Base-by-base conservation (phyloP, 1,284 basidiomycete genomes). In the Neonothopanus nambi region DNA sequence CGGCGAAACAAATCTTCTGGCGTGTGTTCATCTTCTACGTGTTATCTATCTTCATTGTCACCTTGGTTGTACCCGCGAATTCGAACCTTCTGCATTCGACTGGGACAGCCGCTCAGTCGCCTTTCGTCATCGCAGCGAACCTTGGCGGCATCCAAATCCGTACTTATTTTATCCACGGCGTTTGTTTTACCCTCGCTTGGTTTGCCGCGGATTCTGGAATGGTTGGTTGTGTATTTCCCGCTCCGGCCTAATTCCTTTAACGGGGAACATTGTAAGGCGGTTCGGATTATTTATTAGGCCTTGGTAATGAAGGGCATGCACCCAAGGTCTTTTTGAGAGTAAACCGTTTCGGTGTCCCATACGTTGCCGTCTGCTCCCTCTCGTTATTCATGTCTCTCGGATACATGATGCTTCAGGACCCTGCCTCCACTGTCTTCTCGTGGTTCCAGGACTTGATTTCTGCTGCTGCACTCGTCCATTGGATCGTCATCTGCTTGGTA, bases 111-210 rank as follows among this genome's bases (percentile, higher is more conserved):
- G 18, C 15, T 13, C 20, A 37, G 17, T 37, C 33, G 11, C 46
- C 46, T 7, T 48, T 48, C 38, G 46, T 48, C 15, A 48, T 48
- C 21, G 46, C 46, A 21, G 21, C 36, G 5, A 9, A 38, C 21
- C 18, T 35, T 6, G 46, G 33, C 23, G 46, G 46, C 3, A 35
- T 48, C 35, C 21, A 38, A 21, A 35, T 48, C 9, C 11, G 33
- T 42, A 18, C 84, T 83, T 65, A 84, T 85, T 36, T 76, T 67
- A 81, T 85, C 66, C 86, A 88, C 61, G 80, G 82, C n/a, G 72
- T 72, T 44, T 78, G 87, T 51, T 65, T 86, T 30, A 75, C 80
- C 40, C 80, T 79, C 51, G 84, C 84, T 1, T 77, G 78, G 57
- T 81, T 80, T 21, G 79, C 84, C 6, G 82, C 78, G 0, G 81